Conservation (phyloP, 441 rosid genomes). For the Gossypium gossypioides region DNA sequence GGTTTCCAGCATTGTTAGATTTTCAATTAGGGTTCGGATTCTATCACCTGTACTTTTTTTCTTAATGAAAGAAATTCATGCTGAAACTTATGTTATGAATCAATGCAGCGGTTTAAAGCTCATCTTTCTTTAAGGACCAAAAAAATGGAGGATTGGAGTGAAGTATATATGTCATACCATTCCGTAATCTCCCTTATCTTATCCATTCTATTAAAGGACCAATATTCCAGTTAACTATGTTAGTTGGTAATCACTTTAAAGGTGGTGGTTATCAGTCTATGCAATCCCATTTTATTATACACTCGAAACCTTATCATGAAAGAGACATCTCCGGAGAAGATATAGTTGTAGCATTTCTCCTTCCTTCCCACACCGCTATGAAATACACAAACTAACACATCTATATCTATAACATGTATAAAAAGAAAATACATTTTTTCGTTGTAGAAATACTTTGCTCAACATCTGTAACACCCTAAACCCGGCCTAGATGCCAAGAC, state of each 20-base stretch:
- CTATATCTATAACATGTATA: too few species aligned
- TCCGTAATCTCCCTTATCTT: background rate
- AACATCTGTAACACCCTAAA: too few species aligned
- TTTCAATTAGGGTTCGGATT: background rate
- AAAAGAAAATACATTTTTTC: too few species aligned
- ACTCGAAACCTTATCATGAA: background rate
- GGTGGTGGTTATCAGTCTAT: background rate
- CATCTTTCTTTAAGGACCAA: background rate
- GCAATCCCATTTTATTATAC: background rate
- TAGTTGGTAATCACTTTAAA: background rate
- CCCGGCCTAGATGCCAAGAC: rapidly evolving
- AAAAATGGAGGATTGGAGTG: background rate
- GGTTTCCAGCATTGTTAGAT: background rate
- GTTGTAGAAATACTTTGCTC: background rate
- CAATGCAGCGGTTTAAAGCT: background rate
- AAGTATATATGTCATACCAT: background rate
- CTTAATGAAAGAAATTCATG: too few species aligned
- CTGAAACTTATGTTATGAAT: too few species aligned
- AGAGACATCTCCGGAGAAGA: background rate
- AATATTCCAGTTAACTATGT: background rate
- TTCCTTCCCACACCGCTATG: too few species aligned
- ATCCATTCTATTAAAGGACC: background rate
- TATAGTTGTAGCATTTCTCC: too few species aligned
- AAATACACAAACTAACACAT: too few species aligned
- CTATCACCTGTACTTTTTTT: too few species aligned